phyloP scores from a whole-genome alignment of 176 grass and related monocot species.

The Areca catechu region DNA sequence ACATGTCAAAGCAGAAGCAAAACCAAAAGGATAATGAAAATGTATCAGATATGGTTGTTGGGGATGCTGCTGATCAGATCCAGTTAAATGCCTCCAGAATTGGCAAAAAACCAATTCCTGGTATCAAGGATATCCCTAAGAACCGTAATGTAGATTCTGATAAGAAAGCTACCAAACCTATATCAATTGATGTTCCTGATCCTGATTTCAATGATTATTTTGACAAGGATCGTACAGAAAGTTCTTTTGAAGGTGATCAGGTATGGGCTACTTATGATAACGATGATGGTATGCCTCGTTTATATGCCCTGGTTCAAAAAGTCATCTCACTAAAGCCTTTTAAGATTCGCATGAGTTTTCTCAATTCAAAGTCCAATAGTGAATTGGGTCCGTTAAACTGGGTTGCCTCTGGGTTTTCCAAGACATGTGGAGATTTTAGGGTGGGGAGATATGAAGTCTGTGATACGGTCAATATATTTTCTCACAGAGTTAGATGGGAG shows the following conservation, averaged over 20 bases:
- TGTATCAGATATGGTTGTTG: slow-evolving; percentile 1
- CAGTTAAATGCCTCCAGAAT: slow-evolving; percentile 29
- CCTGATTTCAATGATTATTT: slow-evolving; percentile 71
- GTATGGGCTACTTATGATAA: slow-evolving; percentile 64
- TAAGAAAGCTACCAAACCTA: slow-evolving; percentile 4
- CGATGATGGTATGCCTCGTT: slow-evolving; percentile 64
- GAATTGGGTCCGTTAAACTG: slow-evolving; percentile 57
- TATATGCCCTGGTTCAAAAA: slow-evolving; percentile 61
- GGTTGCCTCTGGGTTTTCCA: slow-evolving; percentile 48
- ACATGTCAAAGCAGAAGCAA: slow-evolving; percentile 13
- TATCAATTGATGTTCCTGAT: slow-evolving; percentile 49
- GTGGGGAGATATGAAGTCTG: slow-evolving; percentile 49
- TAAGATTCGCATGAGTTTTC: slow-evolving; percentile 58
- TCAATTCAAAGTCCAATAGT: slow-evolving; percentile 65
- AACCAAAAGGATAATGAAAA: slow-evolving; percentile 20
- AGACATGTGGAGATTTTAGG: slow-evolving; percentile 67
- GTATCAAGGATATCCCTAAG: not conserved
- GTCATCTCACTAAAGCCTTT: slow-evolving; percentile 52
- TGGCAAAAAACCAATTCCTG: not conserved
- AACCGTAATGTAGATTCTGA: slow-evolving; percentile 19
- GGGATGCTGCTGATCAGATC: slow-evolving; percentile 21
- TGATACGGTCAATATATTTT: slow-evolving; percentile 69
- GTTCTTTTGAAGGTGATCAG: slow-evolving; percentile 46
- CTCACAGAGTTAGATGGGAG: slow-evolving; percentile 46
- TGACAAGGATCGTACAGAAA: slow-evolving; percentile 58